Conservation (phyloP, 2,329 filamentous ascomycete genomes). For the Coniochaeta ligniaria region DNA sequence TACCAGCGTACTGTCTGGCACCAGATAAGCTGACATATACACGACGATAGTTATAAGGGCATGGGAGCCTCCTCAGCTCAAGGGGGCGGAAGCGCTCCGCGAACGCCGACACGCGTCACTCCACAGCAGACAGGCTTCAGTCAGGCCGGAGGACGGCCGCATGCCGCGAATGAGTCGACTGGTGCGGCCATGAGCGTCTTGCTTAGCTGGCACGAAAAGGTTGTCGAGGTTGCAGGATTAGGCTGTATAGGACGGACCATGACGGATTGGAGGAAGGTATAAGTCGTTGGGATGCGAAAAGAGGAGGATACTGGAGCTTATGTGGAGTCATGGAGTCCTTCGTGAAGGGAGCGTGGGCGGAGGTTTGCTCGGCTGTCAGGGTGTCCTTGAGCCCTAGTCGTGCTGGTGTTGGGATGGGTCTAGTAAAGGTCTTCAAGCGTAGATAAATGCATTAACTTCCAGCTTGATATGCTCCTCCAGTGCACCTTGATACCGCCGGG, state of each 20-base stretch:
- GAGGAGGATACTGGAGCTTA: neutral
- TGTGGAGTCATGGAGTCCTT: neutral
- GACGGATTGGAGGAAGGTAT: slow-evolving; percentile 92
- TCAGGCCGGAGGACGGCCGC: slow-evolving; percentile 58
- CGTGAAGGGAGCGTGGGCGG: neutral
- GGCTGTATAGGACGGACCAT: slow-evolving; percentile 91
- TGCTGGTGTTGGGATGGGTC: neutral
- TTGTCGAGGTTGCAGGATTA: slow-evolving; percentile 86
- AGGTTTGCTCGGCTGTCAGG: neutral
- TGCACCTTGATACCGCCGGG: neutral
- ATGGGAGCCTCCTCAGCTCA: slow-evolving; percentile 51
- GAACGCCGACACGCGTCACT: slow-evolving; percentile 44
- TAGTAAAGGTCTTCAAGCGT: neutral
- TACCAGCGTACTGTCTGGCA: neutral
- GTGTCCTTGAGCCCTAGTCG: neutral
- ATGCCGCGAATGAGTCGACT: slow-evolving; percentile 55
- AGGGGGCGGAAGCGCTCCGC: slow-evolving; percentile 29
- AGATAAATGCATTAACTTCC: neutral
- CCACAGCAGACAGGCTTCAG: slow-evolving; percentile 85
- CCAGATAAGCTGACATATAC: neutral
- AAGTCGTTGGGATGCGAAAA: neutral
- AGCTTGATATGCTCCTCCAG: neutral
- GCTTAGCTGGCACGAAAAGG: slow-evolving; percentile 97
- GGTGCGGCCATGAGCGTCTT: slow-evolving; percentile 93
- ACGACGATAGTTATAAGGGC: slow-evolving; percentile 68